A percentile compares a stretch with the other conserved stretches of the same genome.
Evolutionary conservation across 2,329 filamentous ascomycete species (phyloP).

Genomic region (Sporothrix inflata): DNA sequence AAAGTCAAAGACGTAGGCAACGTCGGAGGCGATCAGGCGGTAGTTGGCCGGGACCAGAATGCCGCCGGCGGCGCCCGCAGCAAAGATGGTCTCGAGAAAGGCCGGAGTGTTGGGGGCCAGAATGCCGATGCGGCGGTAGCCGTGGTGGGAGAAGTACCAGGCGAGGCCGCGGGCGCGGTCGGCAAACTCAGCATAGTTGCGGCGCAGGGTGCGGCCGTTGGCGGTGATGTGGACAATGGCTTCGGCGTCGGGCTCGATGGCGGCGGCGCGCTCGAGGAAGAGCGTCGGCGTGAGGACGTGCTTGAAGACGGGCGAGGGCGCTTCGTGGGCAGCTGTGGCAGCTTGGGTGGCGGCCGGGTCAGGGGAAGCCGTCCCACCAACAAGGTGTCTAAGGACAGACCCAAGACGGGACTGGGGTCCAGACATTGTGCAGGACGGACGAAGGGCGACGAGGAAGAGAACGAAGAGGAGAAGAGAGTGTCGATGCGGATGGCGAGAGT

Average conservation of each 20-base stretch:
- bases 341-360: constrained; percentile 40
- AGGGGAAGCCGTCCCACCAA: constrained; percentile 37
- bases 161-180: constrained; percentile 86
- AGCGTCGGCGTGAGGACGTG: constrained; percentile 84
- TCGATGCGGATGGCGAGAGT: neutral
- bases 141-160: constrained; percentile 79
- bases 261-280: constrained; percentile 79
- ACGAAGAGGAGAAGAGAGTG: neutral
- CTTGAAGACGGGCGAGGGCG: constrained; percentile 51
- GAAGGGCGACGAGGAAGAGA: neutral
- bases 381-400: constrained; percentile 58
- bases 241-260: constrained; percentile 82
- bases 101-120: constrained; percentile 91
- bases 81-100: constrained; percentile 89
- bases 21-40: constrained; percentile 77
- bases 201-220: constrained; percentile 72
- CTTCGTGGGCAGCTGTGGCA: constrained; percentile 38
- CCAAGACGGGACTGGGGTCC: constrained; percentile 63
- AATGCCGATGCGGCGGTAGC: constrained; percentile 77
- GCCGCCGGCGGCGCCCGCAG: constrained; percentile 78
- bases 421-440: constrained; percentile 56
- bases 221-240: constrained; percentile 86
- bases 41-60: constrained; percentile 71
- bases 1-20: constrained; percentile 88
- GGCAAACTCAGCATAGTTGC: constrained; percentile 79